Evolutionary conservation across 208 protist genomes (phyloP), one percentile per base, ranked within the genome.

Genomic region (Polymyxa betae): DNA sequence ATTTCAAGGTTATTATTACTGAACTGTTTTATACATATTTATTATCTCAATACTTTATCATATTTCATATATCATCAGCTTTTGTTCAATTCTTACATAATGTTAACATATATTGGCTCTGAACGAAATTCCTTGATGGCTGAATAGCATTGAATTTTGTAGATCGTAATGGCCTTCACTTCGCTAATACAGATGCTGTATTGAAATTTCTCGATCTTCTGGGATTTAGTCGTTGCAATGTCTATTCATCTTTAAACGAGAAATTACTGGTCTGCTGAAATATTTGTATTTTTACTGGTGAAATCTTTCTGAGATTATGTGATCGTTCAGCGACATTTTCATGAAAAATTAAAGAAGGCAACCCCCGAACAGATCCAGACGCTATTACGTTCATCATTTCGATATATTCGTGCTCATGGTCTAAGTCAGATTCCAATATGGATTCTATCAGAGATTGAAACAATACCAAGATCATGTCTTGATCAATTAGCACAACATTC

Each of bases 171-270:
- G n/a, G 72, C n/a, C 72, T 82, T 12, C 72, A 82, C 16, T 5
- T 35, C 72, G 12, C 5, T 43, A 82, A 82, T 43, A 45, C 72
- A n/a, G 72, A 43, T n/a, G 72, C 72, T 5, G 16, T 82, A 20
- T 5, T 82, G 16, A 82, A 82, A 35, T 82, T 82, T 82, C n/a
- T 82, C 5, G 72, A 82, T 35, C 72, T 82, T 82, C 72, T 82
- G 16, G 72, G 72, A 12, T 38, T 82, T 45, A 38, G 16, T 35
- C 5, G 72, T 20, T 35, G 16, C 5, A 38, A 5, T 5, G 72
- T 82, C n/a, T 82, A 82, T 35, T 82, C 72, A 35, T 82, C 72
- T 12, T n/a, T 82, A 20, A 38, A n/a, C n/a, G 72, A 82, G 5
- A 82, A 82, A n/a, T n/a, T 82, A 5, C 5, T 38, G 72, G 72